phyloP scores from a whole-genome alignment of 2,329 filamentous ascomycete genomes.

The Pseudophaeomoniella oleicola region DNA sequence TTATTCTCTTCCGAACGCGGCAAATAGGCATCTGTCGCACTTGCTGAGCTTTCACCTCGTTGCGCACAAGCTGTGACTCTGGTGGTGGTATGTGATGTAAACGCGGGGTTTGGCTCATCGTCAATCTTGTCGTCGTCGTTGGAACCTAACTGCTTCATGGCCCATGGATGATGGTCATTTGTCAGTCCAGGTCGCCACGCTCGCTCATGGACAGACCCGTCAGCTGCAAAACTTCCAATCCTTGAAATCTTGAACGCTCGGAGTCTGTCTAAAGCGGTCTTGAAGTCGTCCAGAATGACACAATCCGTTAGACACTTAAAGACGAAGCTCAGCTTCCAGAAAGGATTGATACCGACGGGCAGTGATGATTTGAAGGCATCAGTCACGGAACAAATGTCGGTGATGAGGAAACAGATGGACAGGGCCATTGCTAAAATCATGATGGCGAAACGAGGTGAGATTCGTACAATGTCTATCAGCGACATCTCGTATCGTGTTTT shows the following conservation, averaged over 20 bases:
- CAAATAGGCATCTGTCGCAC: background rate
- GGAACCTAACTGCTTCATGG: background rate
- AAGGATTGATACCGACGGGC: constrained; percentile 47
- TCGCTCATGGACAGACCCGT: constrained; percentile 3
- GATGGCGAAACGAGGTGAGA: constrained; percentile 50
- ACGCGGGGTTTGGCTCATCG: no score
- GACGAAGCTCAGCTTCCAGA: constrained; percentile 44
- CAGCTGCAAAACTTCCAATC: constrained; percentile 12
- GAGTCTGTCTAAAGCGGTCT: constrained; percentile 28
- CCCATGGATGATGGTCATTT: background rate
- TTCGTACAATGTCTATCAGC: constrained; percentile 40
- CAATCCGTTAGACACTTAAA: constrained; percentile 48
- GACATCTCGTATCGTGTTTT: constrained; percentile 43
- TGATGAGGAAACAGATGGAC: constrained; percentile 44
- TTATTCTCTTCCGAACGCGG: background rate
- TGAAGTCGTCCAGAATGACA: constrained; percentile 48
- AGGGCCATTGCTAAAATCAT: constrained; percentile 47
- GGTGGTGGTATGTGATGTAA: no score
- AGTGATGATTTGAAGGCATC: constrained; percentile 25
- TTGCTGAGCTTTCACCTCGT: background rate
- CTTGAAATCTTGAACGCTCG: constrained; percentile 13
- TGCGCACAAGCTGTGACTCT: background rate
- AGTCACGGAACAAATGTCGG: constrained; percentile 48
- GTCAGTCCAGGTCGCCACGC: background rate
- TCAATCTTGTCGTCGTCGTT: background rate